Evolutionary conservation across 108 stramenopile genomes (phyloP).

Genomic region (Nitzschia sp.): DNA sequence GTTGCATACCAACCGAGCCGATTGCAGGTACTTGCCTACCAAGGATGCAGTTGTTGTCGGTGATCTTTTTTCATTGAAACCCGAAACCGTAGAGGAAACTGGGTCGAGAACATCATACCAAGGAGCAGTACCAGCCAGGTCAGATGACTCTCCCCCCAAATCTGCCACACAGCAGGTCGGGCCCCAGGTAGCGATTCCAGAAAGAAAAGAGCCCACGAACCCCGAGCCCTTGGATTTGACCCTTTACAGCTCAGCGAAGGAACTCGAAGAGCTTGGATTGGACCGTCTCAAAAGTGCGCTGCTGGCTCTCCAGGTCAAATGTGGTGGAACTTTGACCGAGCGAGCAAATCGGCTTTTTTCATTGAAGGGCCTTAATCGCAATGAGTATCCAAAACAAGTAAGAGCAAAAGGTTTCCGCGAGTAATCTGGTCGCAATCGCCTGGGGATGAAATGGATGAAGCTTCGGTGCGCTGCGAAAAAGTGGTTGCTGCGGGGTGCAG

Average conservation of each 20-base stretch:
- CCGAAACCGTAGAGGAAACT: slow-evolving; percentile 21
- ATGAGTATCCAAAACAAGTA: slow-evolving; percentile 74
- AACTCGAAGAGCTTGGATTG: slow-evolving; percentile 75
- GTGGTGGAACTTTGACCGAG: slow-evolving; percentile 83
- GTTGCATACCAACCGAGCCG: slow-evolving; percentile 43
- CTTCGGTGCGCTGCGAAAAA: too few relatives aligned
- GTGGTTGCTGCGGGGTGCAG: too few relatives aligned
- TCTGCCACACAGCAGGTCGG: background rate
- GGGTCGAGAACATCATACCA: background rate
- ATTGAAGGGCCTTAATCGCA: slow-evolving; percentile 78
- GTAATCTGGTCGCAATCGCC: too few relatives aligned
- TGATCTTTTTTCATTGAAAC: slow-evolving; percentile 26
- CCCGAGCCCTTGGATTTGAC: slow-evolving; percentile 55
- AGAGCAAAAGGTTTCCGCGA: slow-evolving; percentile 63
- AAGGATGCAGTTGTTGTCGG: slow-evolving; percentile 42
- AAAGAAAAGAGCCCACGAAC: background rate
- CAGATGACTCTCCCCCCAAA: background rate
- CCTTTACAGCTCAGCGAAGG: slow-evolving; percentile 47
- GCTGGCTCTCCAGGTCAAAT: slow-evolving; percentile 86
- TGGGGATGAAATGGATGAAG: too few relatives aligned
- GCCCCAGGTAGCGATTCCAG: too few relatives aligned
- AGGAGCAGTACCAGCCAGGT: background rate
- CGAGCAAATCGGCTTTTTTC: slow-evolving; percentile 88
- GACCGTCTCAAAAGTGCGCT: slow-evolving; percentile 88
- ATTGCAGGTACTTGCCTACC: slow-evolving; percentile 47